Percentiles rank a stretch among this genome's conserved stretches.
phyloP scores from a whole-genome alignment of 495 filamentous ascomycete genomes.

The Penicillium macrosclerotiorum region DNA sequence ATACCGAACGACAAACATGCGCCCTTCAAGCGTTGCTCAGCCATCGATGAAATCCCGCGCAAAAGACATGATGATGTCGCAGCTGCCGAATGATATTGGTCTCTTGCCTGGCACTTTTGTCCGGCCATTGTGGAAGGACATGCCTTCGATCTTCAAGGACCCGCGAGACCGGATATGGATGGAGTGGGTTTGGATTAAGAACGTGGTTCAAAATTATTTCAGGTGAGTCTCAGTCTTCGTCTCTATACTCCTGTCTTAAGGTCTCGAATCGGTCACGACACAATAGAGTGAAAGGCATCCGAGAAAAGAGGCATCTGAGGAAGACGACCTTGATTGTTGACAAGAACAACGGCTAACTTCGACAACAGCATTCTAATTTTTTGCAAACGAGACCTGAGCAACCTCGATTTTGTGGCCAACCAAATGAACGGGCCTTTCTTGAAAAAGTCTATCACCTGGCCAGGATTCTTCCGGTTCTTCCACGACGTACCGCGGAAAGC shows the following conservation, averaged over 20 bases:
- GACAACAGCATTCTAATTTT: conserved; percentile 41
- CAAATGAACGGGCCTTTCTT: conserved; percentile 1
- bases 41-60: conserved; percentile 40
- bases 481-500: not conserved
- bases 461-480: conserved; percentile 32
- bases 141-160: conserved; percentile 52
- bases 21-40: conserved; percentile 25
- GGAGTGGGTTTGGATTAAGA: conserved; percentile 48
- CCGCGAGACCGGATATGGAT: conserved; percentile 44
- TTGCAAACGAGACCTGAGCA: conserved; percentile 30
- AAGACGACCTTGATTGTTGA: not conserved
- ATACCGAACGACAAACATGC: conserved; percentile 23
- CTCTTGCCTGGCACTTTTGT: conserved; percentile 58
- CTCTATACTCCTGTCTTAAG: not conserved
- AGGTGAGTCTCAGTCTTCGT: conserved; percentile 42
- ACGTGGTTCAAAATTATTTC: conserved; percentile 32
- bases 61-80: conserved; percentile 20
- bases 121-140: conserved; percentile 53
- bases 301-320: not conserved
- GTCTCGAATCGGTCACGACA: no score
- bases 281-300: not conserved
- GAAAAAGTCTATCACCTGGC: no score
- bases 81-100: conserved; percentile 52
- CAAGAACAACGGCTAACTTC: conserved; percentile 18
- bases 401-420: conserved; percentile 27